A percentile compares a stretch with the other conserved stretches of the same genome.
Evolutionary conservation across 257 asterid species (phyloP).

Genomic region (Vinca minor): DNA sequence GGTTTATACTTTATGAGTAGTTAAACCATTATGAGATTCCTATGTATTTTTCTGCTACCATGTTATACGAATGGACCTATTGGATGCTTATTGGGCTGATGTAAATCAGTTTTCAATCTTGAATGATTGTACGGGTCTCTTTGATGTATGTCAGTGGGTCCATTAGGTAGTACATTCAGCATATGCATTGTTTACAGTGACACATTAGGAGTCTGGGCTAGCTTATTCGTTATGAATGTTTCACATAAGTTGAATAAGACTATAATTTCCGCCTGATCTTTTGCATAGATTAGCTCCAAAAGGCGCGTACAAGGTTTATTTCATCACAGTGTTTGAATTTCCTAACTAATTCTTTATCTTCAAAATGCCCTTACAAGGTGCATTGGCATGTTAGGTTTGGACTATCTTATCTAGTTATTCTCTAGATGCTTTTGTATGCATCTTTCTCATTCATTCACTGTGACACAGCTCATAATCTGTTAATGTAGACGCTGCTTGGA

Average conservation of each 20-base stretch:
- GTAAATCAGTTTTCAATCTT: not conserved
- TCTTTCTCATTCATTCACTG: not conserved
- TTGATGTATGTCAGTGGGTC: not conserved
- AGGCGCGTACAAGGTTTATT: too few relatives aligned
- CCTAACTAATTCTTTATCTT: too few relatives aligned
- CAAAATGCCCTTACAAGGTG: too few relatives aligned
- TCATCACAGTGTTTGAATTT: not conserved
- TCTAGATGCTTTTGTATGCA: not conserved
- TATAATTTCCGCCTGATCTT: not conserved
- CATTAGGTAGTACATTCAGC: not conserved
- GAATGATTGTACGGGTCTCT: not conserved
- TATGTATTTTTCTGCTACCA: not conserved
- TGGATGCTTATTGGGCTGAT: not conserved
- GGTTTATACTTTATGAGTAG: constrained; percentile 35
- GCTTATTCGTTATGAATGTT: not conserved
- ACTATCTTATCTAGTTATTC: not conserved
- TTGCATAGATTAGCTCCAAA: not conserved
- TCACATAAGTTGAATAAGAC: not conserved
- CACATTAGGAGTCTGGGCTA: not conserved
- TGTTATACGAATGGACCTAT: not conserved
- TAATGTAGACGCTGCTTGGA: not conserved
- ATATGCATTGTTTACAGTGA: not conserved
- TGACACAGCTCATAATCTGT: not conserved
- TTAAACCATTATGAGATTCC: too few relatives aligned
- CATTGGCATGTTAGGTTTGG: too few relatives aligned